Percentiles rank a stretch among this genome's conserved stretches.
Conservation (phyloP, 2,329 filamentous ascomycete genomes). For the Fusarium sacchari region DNA sequence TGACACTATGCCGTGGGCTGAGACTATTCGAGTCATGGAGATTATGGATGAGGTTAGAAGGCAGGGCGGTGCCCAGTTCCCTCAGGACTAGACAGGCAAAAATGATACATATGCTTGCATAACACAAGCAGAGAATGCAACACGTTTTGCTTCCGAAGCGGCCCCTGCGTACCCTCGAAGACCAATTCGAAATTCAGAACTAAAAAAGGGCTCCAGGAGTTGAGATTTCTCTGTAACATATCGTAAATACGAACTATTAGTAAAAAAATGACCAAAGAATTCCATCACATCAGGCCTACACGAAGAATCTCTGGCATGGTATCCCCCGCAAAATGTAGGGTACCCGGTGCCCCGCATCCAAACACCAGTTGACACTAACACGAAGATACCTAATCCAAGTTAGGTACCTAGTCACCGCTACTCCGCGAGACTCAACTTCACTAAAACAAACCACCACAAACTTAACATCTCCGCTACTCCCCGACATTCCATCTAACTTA, state of each 20-base stretch:
- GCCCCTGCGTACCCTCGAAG: no score
- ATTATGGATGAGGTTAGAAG: conserved; percentile 58
- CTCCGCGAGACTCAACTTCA: background rate
- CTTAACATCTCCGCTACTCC: background rate
- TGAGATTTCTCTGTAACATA: background rate
- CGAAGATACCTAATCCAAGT: no score
- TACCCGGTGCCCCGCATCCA: background rate
- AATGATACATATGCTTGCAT: accelerated
- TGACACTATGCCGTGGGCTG: conserved; percentile 55
- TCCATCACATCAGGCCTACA: background rate
- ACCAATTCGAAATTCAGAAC: no score
- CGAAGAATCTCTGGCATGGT: background rate
- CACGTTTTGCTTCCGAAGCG: no score
- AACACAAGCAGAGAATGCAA: no score
- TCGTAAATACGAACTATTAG: background rate
- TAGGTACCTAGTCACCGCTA: background rate
- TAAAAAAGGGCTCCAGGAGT: background rate
- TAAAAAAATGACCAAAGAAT: background rate
- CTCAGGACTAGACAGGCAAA: conserved; percentile 34
- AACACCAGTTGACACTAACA: background rate
- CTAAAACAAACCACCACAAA: background rate
- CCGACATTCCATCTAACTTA: background rate
- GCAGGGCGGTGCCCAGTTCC: conserved; percentile 46
- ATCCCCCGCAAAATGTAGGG: background rate
- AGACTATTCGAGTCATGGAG: conserved; percentile 57